Conservation (phyloP, 257 asterid genomes). For the Nicotiana otophora region DNA sequence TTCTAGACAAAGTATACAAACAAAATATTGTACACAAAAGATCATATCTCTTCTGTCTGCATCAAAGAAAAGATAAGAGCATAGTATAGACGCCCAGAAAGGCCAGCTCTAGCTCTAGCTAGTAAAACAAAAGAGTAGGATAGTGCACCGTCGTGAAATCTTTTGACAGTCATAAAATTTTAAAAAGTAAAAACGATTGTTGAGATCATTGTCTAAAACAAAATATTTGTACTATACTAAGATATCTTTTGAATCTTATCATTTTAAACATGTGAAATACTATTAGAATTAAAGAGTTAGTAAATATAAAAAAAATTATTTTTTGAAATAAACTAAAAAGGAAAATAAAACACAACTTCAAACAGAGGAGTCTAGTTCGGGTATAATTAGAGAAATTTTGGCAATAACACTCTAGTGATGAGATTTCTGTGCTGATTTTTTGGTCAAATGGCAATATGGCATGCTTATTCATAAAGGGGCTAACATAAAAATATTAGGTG, state of each 20-base stretch:
- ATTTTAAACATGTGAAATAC: no score
- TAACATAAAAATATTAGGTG: not conserved
- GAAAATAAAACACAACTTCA: no score
- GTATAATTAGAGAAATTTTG: no score
- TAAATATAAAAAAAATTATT: no score
- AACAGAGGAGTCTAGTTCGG: no score
- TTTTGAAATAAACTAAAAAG: no score
- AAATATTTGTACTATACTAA: no score
- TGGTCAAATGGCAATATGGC: not conserved
- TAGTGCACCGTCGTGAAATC: conserved; percentile 2
- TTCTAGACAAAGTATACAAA: not conserved
- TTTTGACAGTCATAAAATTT: not conserved
- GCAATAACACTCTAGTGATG: no score
- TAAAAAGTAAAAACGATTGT: no score
- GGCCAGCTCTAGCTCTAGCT: not conserved
- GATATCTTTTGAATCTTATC: no score
- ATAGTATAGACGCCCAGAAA: not conserved
- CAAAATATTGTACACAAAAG: not conserved
- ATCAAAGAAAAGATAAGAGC: not conserved
- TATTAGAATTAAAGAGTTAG: no score
- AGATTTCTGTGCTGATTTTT: not conserved
- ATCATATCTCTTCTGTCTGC: not conserved
- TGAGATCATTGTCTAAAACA: no score
- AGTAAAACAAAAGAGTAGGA: not conserved
- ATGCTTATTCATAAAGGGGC: conserved; percentile 27